Evolutionary conservation across 331 rosid genomes (phyloP), one percentile per base, ranked within the genome.

Genomic region (Telfairia occidentalis): DNA sequence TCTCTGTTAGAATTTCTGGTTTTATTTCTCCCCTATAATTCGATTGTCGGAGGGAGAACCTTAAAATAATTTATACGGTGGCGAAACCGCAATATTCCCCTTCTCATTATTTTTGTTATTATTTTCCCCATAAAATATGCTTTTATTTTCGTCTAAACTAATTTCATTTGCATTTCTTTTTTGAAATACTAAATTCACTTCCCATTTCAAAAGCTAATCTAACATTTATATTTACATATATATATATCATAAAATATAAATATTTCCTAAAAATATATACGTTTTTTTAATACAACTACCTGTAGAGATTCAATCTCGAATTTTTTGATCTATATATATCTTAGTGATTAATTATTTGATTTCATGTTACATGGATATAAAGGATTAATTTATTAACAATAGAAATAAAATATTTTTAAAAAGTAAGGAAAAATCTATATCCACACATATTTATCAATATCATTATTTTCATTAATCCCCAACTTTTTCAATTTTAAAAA

Each of bases 71-170:
- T 77, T 59, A 46, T 60, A 61, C 59, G 84, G 80, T 80, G 87
- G 92, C 82, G 83, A 67, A 77, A 83, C 66, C 71, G 88, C 86
- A 83, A 83, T 78, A 82, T 70, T 58, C 21, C 66, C 30, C 54
- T 26, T 65, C 35, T 12, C 9, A 26, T 1, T 18, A 3, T 54
- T 71, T 67, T 35, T 71, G 71, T 8, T 21, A 53, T 54, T 24
- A 54, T 21, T 46, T 49, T 49, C 60, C 5, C 32, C 32, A 5
- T 21, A 55, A 55, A 7, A 52, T 52, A 52, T 19, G 59, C 11
- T 52, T 55, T 13, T 5, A 24, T 26, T 26, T 48, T 55, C 26
- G 29, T 7, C 28, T 16, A 46, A 46, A 46, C 0, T 52, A 7
- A 52, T 52, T 50, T 52, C 58, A n/a, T 19, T 15, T 49, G 21